Conservation (phyloP, 1,139 yeast genomes). For the Yamadazyma atmosphaerica region DNA sequence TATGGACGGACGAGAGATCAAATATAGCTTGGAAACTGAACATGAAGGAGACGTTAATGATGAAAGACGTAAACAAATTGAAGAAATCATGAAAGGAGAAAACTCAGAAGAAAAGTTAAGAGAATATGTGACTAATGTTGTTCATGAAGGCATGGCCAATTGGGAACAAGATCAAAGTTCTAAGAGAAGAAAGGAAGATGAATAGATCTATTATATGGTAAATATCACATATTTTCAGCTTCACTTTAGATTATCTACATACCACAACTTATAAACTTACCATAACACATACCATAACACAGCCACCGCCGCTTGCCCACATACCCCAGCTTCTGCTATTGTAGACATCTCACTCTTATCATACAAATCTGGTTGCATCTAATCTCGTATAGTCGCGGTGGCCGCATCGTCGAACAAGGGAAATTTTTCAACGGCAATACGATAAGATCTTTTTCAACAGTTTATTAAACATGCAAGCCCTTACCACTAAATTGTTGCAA, state of each 20-base stretch:
- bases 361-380: too few relatives aligned
- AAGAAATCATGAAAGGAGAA: constrained; percentile 71
- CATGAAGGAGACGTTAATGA: constrained; percentile 33
- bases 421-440: constrained; percentile 1
- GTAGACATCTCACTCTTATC: too few relatives aligned
- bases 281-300: background rate
- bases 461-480: background rate
- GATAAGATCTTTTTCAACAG: background rate
- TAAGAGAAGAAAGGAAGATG: constrained; percentile 23
- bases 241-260: background rate
- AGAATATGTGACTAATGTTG: constrained; percentile 63
- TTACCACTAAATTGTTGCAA: background rate
- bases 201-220: background rate
- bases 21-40: constrained; percentile 56
- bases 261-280: background rate
- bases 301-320: background rate
- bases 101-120: constrained; percentile 77
- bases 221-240: background rate
- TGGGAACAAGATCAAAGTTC: constrained; percentile 20
- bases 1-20: constrained; percentile 54
- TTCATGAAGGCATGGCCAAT: constrained; percentile 49
- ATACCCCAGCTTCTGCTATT: too few relatives aligned
- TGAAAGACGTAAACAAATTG: constrained; percentile 63
- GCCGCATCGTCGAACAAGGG: constrained; percentile 3
- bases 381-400: background rate